Percentiles rank a stretch among this genome's conserved stretches.
phyloP scores from a whole-genome alignment of 306 rosid genomes.

The Acmispon strigosus region DNA sequence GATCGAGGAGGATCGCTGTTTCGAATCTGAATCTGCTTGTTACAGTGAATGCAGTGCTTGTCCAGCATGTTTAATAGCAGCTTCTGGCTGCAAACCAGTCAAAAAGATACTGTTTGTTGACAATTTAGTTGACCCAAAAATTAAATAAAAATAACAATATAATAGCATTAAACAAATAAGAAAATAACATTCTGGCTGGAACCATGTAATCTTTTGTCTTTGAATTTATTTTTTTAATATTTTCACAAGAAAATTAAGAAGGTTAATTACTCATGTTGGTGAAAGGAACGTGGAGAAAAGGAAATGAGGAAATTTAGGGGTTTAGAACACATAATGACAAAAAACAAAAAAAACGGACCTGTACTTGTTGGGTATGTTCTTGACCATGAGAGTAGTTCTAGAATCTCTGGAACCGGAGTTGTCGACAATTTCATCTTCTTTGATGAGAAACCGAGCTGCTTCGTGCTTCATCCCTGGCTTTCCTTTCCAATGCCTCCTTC shows the following conservation, averaged over 20 bases:
- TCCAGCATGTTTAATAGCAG: slow-evolving; percentile 86
- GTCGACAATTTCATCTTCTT: slow-evolving; percentile 42
- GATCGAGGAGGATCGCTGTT: slow-evolving; percentile 58
- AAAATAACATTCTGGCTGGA: no score
- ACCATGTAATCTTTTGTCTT: no score
- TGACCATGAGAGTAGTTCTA: slow-evolving; percentile 90
- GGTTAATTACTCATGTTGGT: no score
- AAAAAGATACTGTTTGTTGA: not conserved
- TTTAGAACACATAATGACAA: no score
- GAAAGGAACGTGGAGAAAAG: no score
- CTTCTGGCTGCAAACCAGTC: slow-evolving; percentile 55
- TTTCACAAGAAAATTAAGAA: no score
- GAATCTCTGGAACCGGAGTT: slow-evolving; percentile 47
- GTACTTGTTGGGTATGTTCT: slow-evolving; percentile 96
- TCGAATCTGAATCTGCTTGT: slow-evolving; percentile 64
- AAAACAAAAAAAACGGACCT: slow-evolving; percentile 35
- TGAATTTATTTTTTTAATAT: no score
- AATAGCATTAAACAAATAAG: no score
- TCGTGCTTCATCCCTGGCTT: slow-evolving; percentile 58
- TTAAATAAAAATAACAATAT: no score
- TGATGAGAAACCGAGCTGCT: slow-evolving; percentile 47
- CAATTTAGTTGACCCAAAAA: no score
- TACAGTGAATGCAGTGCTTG: slow-evolving; percentile 89
- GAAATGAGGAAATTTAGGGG: no score
- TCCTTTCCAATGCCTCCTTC: slow-evolving; percentile 47